Evolutionary conservation across 2,329 filamentous ascomycete species (phyloP).

Genomic region (Cordyceps javanica): DNA sequence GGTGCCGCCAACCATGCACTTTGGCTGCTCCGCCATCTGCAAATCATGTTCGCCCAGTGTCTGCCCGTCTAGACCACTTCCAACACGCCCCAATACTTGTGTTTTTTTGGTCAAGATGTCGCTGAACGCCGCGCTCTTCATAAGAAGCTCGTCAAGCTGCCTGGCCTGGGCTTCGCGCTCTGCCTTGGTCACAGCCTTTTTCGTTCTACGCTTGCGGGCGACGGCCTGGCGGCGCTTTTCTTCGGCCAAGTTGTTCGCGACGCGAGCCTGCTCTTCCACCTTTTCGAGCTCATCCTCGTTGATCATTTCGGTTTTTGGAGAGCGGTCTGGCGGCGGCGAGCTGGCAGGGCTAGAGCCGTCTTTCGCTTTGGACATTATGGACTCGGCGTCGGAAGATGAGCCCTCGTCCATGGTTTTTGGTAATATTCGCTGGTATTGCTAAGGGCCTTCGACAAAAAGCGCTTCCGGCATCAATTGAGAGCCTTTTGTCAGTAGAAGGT

Average conservation of each 20-base stretch:
- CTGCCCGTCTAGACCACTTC: conserved; percentile 54
- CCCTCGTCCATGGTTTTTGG: conserved; percentile 22
- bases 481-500: not conserved
- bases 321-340: conserved; percentile 13
- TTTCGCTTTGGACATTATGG: conserved; percentile 17
- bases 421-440: not conserved
- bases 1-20: conserved; percentile 74
- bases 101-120: conserved; percentile 60
- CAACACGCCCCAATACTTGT: conserved; percentile 54
- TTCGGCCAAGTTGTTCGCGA: conserved; percentile 42
- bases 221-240: conserved; percentile 35
- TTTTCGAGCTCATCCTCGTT: conserved; percentile 24
- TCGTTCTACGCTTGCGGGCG: conserved; percentile 36
- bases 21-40: conserved; percentile 77
- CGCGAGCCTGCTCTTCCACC: conserved; percentile 30
- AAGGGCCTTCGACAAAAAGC: not conserved
- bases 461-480: not conserved
- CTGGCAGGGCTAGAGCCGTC: conserved; percentile 12
- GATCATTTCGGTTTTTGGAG: not conserved
- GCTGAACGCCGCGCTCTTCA: conserved; percentile 54
- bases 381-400: conserved; percentile 27
- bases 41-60: conserved; percentile 60
- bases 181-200: conserved; percentile 44
- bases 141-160: conserved; percentile 53
- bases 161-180: conserved; percentile 53